Evolutionary conservation across 352 stramenopile genomes (phyloP), one percentile per base, ranked within the genome.

Genomic region (Phytophthora idaei): DNA sequence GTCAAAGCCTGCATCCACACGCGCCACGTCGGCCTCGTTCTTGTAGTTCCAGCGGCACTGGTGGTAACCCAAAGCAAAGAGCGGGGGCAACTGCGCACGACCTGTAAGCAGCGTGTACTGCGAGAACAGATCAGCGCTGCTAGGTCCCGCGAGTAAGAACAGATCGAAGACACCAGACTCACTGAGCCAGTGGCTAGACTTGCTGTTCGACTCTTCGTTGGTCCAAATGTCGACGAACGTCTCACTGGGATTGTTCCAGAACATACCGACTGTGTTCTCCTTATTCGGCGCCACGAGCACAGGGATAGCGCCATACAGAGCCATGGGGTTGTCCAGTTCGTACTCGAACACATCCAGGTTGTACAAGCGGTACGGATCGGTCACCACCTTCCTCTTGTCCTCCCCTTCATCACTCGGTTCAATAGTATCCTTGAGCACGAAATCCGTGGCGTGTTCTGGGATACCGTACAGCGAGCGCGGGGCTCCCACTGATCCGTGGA

Each of bases 331-430:
- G 72, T 99, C 94, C 61, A 99, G 82, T 61, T 99, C 97, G 78
- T 99, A 99, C 83, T 99, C 98, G 72, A 99, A 99, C 17, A 99
- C 98, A 71, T 99, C 98, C 34, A 99, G 84, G 67, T 99, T 99
- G 82, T 99, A 99, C 51, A 99, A 84, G 7, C 98, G 90, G 76
- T 99, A 99, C 7, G 98, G 98, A 61, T 99, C 96, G n/a, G 73
- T 80, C 9, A 85, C 25, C 3, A 74, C 72, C 56, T 78, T 82
- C 29, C 60, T 71, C 37, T 75, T 69, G 14, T 41, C 32, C 36
- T 58, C 29, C 25, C 69, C 21, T 11, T 62, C 44, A 39, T 76
- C 45, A 44, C 54, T 62, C n/a, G 41, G 27, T n/a, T 87, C 76
- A 28, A 93, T 59, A 7, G 98, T 99, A 54, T 94, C 85, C 67